Base-by-base conservation (phyloP, 2,329 filamentous ascomycete genomes). In the Diaporthe caulivora region DNA sequence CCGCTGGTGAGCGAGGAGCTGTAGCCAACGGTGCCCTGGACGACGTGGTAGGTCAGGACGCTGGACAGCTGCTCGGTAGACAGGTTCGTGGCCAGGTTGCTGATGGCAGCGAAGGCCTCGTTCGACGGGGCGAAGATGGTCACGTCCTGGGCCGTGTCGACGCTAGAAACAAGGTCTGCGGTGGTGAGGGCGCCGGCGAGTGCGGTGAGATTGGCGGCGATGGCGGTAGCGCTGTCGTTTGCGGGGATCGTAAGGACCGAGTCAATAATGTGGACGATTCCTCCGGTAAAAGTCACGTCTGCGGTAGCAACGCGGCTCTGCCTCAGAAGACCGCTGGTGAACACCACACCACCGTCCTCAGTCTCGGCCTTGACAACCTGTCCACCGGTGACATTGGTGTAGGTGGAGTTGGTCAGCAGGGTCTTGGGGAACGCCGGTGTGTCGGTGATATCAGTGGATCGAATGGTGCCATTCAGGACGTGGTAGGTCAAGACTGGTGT, bases 101-200 rank as follows among this genome's bases (percentile, higher is more conserved):
- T 89, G 55, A 93, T 88, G 34, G 83, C 81, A 44, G 87, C 83
- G 82, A 93, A 91, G 17, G 91, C 91, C 2, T 83, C 83, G 79
- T 92, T 91, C 78, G 83, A 86, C 1, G 92, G 92, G 0, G 88
- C 90, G 76, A 94, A 93, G 75, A 93, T 85, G 71, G 92, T 93
- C 51, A 93, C 76, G 78, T 91, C 85, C 37, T 78, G 77, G 11
- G 82, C 78, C 3, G 75, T 76, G 77, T 86, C 81, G 44, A 91
- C 79, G 11, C 81, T 79, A 8, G 82, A 77, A 26, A 83, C 81
- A 17, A 90, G 81, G 34, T 84, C 83, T 13, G 85, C 82, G 1
- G 81, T 79, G 54, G 80, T 81, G 53, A 91, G 80, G 9, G 88
- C 85, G 31, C 87, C 85, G 29, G 85, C 80, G 13, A 84, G 80